Evolutionary conservation across 2,329 filamentous ascomycete genomes (phyloP).

Genomic region (Aureobasidium sp.): DNA sequence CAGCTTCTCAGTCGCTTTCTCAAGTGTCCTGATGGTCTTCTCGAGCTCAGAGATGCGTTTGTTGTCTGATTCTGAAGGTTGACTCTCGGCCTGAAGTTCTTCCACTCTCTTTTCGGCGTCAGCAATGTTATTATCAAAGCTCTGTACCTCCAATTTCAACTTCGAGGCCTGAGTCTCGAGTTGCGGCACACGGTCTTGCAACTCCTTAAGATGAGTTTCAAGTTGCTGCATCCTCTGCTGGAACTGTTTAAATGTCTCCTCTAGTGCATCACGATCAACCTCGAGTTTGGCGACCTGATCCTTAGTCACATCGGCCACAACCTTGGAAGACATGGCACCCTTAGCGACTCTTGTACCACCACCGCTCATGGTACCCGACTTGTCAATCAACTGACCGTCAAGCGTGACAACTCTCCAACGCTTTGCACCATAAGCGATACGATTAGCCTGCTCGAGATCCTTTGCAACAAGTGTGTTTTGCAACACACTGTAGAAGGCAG

Average conservation of each 20-base stretch:
- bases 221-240: constrained; percentile 76
- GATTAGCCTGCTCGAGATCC: constrained; percentile 90
- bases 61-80: constrained; percentile 73
- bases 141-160: constrained; percentile 78
- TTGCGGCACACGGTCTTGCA: constrained; percentile 70
- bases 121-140: constrained; percentile 70
- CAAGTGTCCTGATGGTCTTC: constrained; percentile 66
- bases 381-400: constrained; percentile 91
- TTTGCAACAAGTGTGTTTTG: constrained; percentile 91
- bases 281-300: constrained; percentile 87
- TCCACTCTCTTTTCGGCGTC: constrained; percentile 79
- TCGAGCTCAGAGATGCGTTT: constrained; percentile 62
- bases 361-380: constrained; percentile 97
- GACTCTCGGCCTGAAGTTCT: constrained; percentile 73
- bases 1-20: constrained; percentile 71
- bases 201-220: constrained; percentile 61
- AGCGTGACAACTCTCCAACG: constrained; percentile 96
- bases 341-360: constrained; percentile 85
- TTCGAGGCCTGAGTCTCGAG: constrained; percentile 90
- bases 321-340: constrained; percentile 94
- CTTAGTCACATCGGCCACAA: constrained; percentile 75
- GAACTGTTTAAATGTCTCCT: constrained; percentile 74
- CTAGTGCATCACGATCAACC: constrained; percentile 72
- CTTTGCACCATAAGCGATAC: constrained; percentile 88
- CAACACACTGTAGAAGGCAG: constrained; percentile 91